These are phyloP conservation scores for Termitomyces sp. DNA, from an alignment of 768 basidiomycete species.

Conservation along the genomic window DNA sequence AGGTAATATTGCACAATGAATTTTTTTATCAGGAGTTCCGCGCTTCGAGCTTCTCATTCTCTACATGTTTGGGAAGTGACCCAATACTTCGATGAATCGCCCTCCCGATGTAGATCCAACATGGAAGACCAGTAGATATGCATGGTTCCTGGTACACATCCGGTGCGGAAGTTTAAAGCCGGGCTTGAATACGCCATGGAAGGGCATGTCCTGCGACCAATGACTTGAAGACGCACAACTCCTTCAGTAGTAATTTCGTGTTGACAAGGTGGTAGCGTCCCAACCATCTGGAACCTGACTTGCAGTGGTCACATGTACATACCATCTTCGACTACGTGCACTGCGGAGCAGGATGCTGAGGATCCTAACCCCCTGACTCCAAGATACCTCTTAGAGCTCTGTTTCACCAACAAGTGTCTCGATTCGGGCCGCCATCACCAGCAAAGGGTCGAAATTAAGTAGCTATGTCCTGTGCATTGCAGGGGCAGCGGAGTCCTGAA, in stretches of 20 bases:
- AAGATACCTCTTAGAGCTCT: background rate
- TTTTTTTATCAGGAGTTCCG: background rate
- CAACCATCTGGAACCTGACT: background rate
- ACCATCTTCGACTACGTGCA: background rate
- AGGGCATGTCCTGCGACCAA: background rate
- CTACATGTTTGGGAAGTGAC: background rate
- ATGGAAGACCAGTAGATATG: slow-evolving; percentile 1
- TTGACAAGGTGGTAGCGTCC: background rate
- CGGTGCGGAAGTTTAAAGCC: background rate
- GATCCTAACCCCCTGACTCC: background rate
- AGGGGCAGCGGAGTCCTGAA: background rate
- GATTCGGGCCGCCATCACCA: background rate
- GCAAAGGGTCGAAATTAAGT: background rate
- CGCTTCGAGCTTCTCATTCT: background rate
- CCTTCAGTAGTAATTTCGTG: background rate
- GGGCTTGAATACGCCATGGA: background rate
- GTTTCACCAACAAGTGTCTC: background rate
- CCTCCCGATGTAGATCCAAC: slow-evolving; percentile 3
- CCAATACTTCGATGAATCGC: background rate
- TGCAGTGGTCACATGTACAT: background rate
- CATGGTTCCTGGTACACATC: background rate
- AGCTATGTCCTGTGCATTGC: too few relatives aligned
- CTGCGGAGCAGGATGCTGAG: background rate
- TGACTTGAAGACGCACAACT: background rate
- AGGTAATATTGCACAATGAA: background rate